Evolutionary conservation across 2,329 filamentous ascomycete species (phyloP), one percentile per base, ranked within the genome.

Genomic region (Lasiodiplodia sp.): DNA sequence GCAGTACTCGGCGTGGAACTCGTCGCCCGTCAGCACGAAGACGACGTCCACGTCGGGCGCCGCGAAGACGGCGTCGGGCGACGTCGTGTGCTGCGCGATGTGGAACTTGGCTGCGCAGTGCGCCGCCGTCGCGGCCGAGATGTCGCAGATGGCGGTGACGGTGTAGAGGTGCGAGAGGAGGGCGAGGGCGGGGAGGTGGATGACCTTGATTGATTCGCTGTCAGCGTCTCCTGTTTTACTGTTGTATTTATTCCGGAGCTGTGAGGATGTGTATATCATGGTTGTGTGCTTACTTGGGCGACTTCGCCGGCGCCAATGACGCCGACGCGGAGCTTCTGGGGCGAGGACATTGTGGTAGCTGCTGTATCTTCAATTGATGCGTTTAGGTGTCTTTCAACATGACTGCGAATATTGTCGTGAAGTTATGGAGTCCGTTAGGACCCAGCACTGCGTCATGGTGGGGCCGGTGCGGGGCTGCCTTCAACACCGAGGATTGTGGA

Each of bases 1-100:
- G 2, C 82, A 82, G 68, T 88, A 83, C 4, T 77, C 69, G n/a
- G 82, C 82, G 73, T 90, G 88, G 69, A 82, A 87, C 25, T 85
- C 86, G 70, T 89, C 84, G 3, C 82, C 78, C 38, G 80, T 87
- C 38, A 80, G 79, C 66, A 89, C 80, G 70, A 89, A 78, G 34
- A 90, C 85, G 4, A 88, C 78, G 67, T 89, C 84, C 18, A 86
- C 81, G 2, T 84, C 78, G 0, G 77, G 57, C 0, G 80, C 79
- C 8, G 77, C 71, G 72, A 82, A 82, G 28, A 87, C 75, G 47
- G 85, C 79, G 28, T 78, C 69, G 0, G 84, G 73, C 55, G 81
- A 71, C 23, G 76, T 74, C 2, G 82, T 83, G 72, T 70, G n/a
- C 70, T 70, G 8, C 72, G 71, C 62, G 58, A 77, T 76, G 62